Evolutionary conservation across 257 asterid genomes (phyloP).

Genomic region (Thymus quinquecostatus): DNA sequence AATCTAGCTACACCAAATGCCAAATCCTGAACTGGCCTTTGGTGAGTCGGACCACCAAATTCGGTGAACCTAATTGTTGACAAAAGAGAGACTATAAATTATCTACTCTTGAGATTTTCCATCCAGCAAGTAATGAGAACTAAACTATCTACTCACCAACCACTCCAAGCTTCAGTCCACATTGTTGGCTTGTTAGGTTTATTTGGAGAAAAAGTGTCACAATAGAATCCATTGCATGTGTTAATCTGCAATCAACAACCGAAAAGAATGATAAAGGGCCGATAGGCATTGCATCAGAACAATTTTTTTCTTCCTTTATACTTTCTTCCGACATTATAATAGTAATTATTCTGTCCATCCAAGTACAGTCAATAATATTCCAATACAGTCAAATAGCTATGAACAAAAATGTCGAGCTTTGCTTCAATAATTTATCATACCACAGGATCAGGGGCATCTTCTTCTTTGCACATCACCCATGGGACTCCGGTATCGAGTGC

Average conservation of each 20-base stretch:
- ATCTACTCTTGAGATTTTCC: constrained; percentile 4
- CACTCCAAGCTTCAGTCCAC: constrained; percentile 99
- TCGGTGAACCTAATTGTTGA: constrained; percentile 68
- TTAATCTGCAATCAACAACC: constrained; percentile 62
- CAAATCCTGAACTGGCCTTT: constrained; percentile 90
- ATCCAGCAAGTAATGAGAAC: constrained; percentile 3
- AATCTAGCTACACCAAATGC: constrained; percentile 92
- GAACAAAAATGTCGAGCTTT: neutral
- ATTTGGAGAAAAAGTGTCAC: constrained; percentile 83
- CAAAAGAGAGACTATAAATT: constrained; percentile 22
- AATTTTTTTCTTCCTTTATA: neutral
- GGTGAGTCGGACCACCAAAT: constrained; percentile 72
- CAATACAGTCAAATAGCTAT: constrained; percentile 6
- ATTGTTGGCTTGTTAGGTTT: constrained; percentile 82
- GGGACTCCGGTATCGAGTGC: constrained; percentile 67
- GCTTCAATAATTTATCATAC: constrained; percentile 38
- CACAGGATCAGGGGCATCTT: constrained; percentile 90
- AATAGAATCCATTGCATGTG: constrained; percentile 94
- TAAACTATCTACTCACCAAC: constrained; percentile 55
- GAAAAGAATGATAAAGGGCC: neutral
- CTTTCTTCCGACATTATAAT: constrained; percentile 1
- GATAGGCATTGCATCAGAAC: constrained; percentile 5
- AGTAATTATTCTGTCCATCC: neutral
- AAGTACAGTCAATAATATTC: constrained; percentile 3
- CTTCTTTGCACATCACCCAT: constrained; percentile 84